phyloP scores from a whole-genome alignment of 78 protist species.

The Guillardia theta region DNA sequence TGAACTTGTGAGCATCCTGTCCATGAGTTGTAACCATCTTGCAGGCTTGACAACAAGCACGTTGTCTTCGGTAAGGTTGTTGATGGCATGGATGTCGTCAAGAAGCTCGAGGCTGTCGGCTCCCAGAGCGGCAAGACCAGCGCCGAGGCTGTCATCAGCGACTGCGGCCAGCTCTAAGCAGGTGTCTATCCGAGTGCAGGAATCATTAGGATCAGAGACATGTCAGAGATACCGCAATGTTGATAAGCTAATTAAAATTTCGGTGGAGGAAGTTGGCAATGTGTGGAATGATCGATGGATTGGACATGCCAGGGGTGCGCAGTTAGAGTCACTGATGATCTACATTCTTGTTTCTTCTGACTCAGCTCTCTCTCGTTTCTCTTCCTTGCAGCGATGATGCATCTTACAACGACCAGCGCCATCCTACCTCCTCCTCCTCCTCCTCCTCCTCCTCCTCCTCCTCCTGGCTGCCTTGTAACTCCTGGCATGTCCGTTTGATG shows the following conservation, averaged over 20 bases:
- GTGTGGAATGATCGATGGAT: background rate
- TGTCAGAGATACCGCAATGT: background rate
- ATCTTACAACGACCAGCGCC: no score
- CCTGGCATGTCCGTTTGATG: no score
- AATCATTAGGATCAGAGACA: background rate
- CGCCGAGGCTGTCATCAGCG: background rate
- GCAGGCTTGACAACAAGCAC: slow-evolving; percentile 72
- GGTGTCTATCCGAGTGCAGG: no score
- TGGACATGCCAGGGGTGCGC: no score
- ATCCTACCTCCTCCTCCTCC: no score
- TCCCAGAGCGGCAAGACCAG: slow-evolving; percentile 60
- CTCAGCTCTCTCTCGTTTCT: no score
- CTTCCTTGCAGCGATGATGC: no score
- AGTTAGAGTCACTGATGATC: no score
- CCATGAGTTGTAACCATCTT: background rate
- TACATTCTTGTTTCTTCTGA: no score
- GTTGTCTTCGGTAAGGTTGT: slow-evolving; percentile 79
- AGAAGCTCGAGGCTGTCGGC: slow-evolving; percentile 55
- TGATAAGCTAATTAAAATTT: background rate
- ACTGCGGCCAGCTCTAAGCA: slow-evolving; percentile 38
- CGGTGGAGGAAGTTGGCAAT: no score
- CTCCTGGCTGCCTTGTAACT: no score
- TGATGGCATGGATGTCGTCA: slow-evolving; percentile 65
- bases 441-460: no score
- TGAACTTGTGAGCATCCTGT: background rate